Evolutionary conservation across 176 grass and related monocot species (phyloP).

Genomic region (Oryza australiensis): DNA sequence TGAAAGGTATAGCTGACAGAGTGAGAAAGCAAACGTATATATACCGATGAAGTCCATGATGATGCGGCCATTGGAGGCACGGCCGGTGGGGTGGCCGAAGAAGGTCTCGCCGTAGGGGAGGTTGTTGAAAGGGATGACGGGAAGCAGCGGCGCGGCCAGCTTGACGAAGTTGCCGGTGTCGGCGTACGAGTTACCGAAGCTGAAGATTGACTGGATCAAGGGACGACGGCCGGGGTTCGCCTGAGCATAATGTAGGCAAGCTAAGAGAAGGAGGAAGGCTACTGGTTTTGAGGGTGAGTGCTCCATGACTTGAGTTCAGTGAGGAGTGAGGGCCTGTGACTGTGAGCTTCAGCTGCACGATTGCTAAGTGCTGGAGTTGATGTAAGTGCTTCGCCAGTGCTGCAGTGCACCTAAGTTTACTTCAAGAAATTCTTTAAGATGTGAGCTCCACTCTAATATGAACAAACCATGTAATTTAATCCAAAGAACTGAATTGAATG

Average conservation of each 20-base stretch:
- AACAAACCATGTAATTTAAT: too few relatives aligned
- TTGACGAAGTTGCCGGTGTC: constrained; percentile 67
- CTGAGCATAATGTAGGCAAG: background rate
- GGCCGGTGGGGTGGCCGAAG: too few relatives aligned
- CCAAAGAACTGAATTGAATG: too few relatives aligned
- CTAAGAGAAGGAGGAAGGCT: background rate
- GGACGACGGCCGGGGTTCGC: constrained; percentile 3
- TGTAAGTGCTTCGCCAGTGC: background rate
- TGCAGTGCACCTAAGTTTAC: background rate
- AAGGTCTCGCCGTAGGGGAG: too few relatives aligned
- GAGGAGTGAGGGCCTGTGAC: background rate
- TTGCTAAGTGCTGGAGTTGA: background rate
- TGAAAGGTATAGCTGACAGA: too few relatives aligned
- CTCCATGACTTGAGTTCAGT: background rate
- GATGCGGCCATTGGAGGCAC: too few relatives aligned
- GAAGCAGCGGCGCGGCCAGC: constrained; percentile 19
- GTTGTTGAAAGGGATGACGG: background rate
- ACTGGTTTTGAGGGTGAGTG: background rate
- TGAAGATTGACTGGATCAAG: constrained; percentile 41
- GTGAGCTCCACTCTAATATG: too few relatives aligned
- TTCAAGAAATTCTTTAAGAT: background rate
- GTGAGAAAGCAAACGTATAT: background rate
- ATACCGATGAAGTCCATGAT: too few relatives aligned
- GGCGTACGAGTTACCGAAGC: constrained; percentile 63
- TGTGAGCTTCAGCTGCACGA: background rate